Evolutionary conservation across 345 rosid species (phyloP), one percentile per base, ranked within the genome.

Genomic region (Sonneratia alba): DNA sequence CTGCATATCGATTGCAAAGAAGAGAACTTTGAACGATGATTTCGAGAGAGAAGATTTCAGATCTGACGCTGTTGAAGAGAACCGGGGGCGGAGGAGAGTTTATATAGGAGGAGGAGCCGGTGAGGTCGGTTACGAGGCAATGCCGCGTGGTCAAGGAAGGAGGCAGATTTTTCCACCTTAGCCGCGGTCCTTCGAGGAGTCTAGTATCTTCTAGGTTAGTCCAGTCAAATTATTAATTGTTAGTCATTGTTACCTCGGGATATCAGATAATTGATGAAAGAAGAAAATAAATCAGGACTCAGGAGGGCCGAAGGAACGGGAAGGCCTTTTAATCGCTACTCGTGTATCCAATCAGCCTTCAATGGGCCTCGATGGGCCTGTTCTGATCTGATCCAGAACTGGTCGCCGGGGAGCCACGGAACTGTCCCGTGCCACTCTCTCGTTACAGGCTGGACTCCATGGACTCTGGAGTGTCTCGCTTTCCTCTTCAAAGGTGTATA

Each of bases 41-140:
- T 6, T 14, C 10, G 0, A 19, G 10, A 63, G 6, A 7, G 4
- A 9, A 1, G 21, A 42, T 1, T 27, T 5, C 0, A 0, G 12
- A 37, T 57, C 56, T 2, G 37, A 70, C 6, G 14, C 13, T n/a
- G 57, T 16, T 7, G 6, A 4, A 62, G 1, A 2, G 11, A 0
- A 4, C 0, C 14, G 13, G 7, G 22, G 1, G 1, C 37, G 56
- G 27, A 56, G 18, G 45, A 42, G 10, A 19, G 61, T 42, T 62
- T 74, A 74, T 70, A 74, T 71, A 40, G 74, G 65, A 11, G 11
- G 36, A 11, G 65, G 65, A 27, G 32, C 32, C 32, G 32, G 32
- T 1, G 1, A 27, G 32, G 32, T 27, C 12, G 36, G 36, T 5
- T 0, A 8, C 36, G 65, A 22, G 70, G 40, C 0, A 40, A 27